Conservation (phyloP, 78 protist species). For the Bodo saltans region DNA sequence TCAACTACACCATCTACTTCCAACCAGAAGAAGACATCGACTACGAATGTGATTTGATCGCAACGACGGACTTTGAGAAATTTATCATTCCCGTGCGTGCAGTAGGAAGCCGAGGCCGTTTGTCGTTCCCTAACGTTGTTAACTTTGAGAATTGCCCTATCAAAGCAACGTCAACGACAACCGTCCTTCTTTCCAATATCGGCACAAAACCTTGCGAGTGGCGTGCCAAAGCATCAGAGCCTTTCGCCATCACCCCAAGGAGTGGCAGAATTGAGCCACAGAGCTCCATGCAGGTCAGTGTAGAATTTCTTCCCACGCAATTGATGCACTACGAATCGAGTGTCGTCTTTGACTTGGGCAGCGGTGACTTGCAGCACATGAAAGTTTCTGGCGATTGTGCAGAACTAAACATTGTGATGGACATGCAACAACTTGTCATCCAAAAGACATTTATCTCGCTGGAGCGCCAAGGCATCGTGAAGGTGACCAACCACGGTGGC, state of each 20-base stretch:
- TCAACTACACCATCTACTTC: conserved; percentile 30
- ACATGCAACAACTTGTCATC: conserved; percentile 4
- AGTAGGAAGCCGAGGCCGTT: conserved; percentile 46
- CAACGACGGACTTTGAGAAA: conserved; percentile 56
- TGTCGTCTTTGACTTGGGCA: conserved; percentile 13
- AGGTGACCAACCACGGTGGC: conserved; percentile 41
- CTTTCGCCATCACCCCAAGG: conserved; percentile 30
- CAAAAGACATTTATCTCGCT: conserved; percentile 45
- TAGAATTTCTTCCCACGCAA: conserved; percentile 6
- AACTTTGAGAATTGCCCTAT: conserved; percentile 42
- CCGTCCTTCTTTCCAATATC: conserved; percentile 48
- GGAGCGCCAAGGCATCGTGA: conserved; percentile 24
- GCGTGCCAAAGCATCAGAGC: not conserved
- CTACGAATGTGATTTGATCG: conserved; percentile 44
- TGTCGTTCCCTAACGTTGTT: conserved; percentile 41
- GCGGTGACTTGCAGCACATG: conserved; percentile 40
- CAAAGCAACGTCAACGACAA: not conserved
- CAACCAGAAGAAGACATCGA: conserved; percentile 35
- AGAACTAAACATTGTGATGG: conserved; percentile 39
- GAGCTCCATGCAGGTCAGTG: not conserved
- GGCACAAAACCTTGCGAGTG: conserved; percentile 27
- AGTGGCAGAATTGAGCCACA: not conserved
- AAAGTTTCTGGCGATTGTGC: conserved; percentile 8
- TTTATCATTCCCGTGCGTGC: conserved; percentile 60
- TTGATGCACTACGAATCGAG: not conserved